phyloP scores from a whole-genome alignment of 768 basidiomycete species.

The Dendrothele bispora region DNA sequence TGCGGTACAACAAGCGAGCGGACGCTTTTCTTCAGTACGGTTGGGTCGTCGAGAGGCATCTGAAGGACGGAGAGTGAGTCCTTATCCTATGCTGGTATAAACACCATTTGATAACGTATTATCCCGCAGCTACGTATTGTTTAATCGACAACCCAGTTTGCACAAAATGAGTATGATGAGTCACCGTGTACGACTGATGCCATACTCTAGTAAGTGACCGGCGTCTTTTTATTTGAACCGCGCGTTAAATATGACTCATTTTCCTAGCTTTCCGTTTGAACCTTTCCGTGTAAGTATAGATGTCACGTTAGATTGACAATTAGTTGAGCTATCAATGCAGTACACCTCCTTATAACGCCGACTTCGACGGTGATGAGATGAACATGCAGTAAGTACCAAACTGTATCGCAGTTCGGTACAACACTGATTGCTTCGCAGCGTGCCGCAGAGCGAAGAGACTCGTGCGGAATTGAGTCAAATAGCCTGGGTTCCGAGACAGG shows the following conservation, averaged over 20 bases:
- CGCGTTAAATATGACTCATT: conserved; percentile 10
- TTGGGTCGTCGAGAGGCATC: conserved; percentile 96
- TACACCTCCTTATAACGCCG: conserved; percentile 98
- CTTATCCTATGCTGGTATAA: neutral
- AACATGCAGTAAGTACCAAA: conserved; percentile 91
- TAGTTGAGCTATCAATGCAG: conserved; percentile 39
- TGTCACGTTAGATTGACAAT: conserved; percentile 16
- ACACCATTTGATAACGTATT: neutral
- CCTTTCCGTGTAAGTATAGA: conserved; percentile 83
- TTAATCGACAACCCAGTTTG: conserved; percentile 97
- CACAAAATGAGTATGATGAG: conserved; percentile 99
- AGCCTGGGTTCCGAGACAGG: conserved; percentile 97
- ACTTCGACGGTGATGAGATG: conserved; percentile 99
- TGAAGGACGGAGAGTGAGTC: conserved; percentile 97
- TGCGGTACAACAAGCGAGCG: conserved; percentile 94
- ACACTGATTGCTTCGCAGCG: conserved; percentile 44
- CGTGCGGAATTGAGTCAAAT: conserved; percentile 97
- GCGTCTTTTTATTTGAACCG: neutral
- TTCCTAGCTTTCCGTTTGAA: conserved; percentile 89
- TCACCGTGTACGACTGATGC: conserved; percentile 95
- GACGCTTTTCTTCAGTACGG: conserved; percentile 97
- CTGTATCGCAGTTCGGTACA: neutral
- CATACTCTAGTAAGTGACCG: conserved; percentile 90
- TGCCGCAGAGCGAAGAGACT: conserved; percentile 98
- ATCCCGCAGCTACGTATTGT: conserved; percentile 73